Base-by-base conservation (phyloP, 2,329 filamentous ascomycete species). In the Aureobasidium namibiae region DNA sequence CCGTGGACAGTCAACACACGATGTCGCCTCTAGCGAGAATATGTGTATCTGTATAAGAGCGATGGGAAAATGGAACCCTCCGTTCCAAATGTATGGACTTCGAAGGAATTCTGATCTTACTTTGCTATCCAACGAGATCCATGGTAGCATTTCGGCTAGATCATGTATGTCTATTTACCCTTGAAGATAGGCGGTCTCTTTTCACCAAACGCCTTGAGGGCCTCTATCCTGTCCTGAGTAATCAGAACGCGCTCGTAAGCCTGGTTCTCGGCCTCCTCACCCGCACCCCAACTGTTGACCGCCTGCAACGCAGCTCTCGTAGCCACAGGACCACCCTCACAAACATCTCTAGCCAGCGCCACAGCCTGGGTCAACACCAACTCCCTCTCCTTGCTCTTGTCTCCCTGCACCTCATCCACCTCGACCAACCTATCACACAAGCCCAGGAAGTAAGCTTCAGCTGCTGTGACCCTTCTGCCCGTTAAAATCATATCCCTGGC, bases 401-500 rank as follows among this genome's bases (percentile, higher is more conserved):
- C 69, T 56, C 75, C 75, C 56, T 83, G 78, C 65, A 84, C 80
- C 6, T 83, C 82, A 23, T 82, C 75, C 23, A 95, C 80, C 73
- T 96, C 89, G 24, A 96, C 90, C 31, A 97, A 75, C n/a, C 92
- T 80, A 74, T 97, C 91, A 45, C 89, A 92, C 34, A 99, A 79
- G 1, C 94, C 94, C 18, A 96, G 75, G 72, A 95, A 94, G 74
- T 96, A 95, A 0, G 94, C 90, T 76, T 97, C 94, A 1, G 88
- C 78, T 0, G 85, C 92, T 9, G 81, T 80, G 13, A 99, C 88
- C 44, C 90, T 81, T n/a, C 94, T 83, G 3, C 94, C 94, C 0
- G 92, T 97, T 9, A 97, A 78, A 54, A 97, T 87, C 67, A 97
- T 76, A 72, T 99, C 92, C 53, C 92, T 82, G n/a, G 94, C 94